Conservation (phyloP, 495 filamentous ascomycete species). For the Astrocystis sublimbata region DNA sequence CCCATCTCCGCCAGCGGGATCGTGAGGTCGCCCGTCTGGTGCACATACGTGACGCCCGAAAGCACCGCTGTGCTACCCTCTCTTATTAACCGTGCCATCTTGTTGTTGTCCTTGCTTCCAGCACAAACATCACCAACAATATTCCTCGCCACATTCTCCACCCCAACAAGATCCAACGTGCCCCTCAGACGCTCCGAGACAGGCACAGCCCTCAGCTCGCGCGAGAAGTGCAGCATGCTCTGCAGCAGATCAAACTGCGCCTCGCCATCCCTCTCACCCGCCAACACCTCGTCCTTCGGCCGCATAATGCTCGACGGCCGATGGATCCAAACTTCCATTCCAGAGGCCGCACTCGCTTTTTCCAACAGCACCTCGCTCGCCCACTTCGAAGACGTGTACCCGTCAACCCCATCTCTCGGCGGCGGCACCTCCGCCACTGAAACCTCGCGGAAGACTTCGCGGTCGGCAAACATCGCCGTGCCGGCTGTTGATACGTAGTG, state of each 20-base stretch:
- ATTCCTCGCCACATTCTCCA: background rate
- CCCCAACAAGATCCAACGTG: conserved; percentile 22
- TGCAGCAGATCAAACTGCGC: background rate
- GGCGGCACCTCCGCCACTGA: background rate
- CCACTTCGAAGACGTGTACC: conserved; percentile 27
- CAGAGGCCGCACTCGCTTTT: background rate
- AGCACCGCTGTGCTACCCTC: background rate
- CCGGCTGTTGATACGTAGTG: conserved; percentile 30
- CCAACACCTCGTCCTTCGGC: background rate
- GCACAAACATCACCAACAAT: background rate
- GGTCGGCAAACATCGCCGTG: conserved; percentile 7
- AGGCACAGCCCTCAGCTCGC: conserved; percentile 18
- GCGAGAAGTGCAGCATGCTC: conserved; percentile 18
- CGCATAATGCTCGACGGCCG: conserved; percentile 28
- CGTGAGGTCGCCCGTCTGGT: background rate
- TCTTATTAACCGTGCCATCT: background rate
- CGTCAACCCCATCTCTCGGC: conserved; percentile 15
- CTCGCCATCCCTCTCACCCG: conserved; percentile 19
- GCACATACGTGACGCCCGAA: conserved; percentile 7
- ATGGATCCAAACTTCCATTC: conserved; percentile 20
- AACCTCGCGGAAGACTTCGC: background rate
- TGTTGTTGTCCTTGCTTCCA: background rate
- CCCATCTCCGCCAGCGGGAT: background rate
- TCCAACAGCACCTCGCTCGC: conserved; percentile 23
- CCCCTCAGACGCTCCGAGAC: conserved; percentile 8